These are phyloP conservation scores for Danielia oregonensis DNA, from an alignment of 805 yeast genomes.

Conservation along the genomic window DNA sequence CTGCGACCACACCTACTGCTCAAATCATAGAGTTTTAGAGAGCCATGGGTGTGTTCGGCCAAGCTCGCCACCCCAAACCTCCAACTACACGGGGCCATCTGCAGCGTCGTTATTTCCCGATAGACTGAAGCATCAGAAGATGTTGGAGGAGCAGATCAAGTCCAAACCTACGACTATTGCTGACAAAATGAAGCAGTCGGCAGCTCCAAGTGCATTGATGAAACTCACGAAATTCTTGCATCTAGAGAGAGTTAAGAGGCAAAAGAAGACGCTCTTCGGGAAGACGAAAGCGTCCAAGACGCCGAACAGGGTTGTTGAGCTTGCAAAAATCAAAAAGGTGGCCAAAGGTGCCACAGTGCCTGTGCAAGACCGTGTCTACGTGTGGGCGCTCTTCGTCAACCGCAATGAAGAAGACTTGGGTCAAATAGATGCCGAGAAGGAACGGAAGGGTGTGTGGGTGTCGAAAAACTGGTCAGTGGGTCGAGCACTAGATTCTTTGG, in stretches of 20 bases:
- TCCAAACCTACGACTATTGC: constrained; percentile 23
- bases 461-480: constrained; percentile 61
- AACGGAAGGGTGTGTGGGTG: constrained; percentile 39
- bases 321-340: constrained; percentile 38
- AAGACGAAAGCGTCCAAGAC: constrained; percentile 5
- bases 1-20: constrained; percentile 45
- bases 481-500: constrained; percentile 49
- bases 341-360: constrained; percentile 50
- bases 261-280: constrained; percentile 12
- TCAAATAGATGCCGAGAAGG: constrained; percentile 23
- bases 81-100: constrained; percentile 26
- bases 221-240: constrained; percentile 16
- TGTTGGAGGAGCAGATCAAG: constrained; percentile 26
- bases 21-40: constrained; percentile 42
- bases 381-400: constrained; percentile 44
- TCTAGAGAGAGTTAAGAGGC: constrained; percentile 16
- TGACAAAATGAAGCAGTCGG: background rate
- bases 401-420: constrained; percentile 24
- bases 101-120: constrained; percentile 52
- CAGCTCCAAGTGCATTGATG: constrained; percentile 11
- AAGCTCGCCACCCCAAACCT: constrained; percentile 5
- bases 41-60: constrained; percentile 28
- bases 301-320: constrained; percentile 20
- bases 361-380: constrained; percentile 43
- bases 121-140: constrained; percentile 37